Evolutionary conservation across 345 rosid genomes (phyloP).

Genomic region (Gossypium rotundifolium): DNA sequence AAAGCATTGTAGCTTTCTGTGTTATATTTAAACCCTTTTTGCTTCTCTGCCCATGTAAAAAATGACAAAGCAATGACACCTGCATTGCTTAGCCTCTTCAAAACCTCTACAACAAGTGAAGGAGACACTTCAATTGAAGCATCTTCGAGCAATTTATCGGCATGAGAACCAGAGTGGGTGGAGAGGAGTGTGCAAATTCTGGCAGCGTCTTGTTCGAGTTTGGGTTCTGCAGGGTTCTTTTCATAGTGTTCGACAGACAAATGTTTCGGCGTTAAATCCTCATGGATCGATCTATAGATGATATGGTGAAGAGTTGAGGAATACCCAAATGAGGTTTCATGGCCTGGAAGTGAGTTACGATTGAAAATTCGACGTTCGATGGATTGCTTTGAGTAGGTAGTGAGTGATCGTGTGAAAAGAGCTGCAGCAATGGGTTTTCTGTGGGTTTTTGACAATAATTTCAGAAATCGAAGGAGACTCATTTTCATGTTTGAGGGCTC

Average conservation of each 20-base stretch:
- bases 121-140: conserved; percentile 48
- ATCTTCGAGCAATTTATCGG: conserved; percentile 32
- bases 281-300: conserved; percentile 21
- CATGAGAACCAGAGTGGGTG: conserved; percentile 19
- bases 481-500: conserved; percentile 13
- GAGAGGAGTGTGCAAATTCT: conserved; percentile 49
- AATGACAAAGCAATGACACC: conserved; percentile 40
- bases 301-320: conserved; percentile 14
- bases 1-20: conserved; percentile 60
- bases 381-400: not conserved
- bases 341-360: conserved; percentile 12
- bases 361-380: conserved; percentile 6
- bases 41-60: conserved; percentile 76
- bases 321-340: not conserved
- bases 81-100: conserved; percentile 71
- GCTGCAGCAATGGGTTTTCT: conserved; percentile 6
- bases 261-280: conserved; percentile 12
- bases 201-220: conserved; percentile 35
- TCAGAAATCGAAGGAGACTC: conserved; percentile 26
- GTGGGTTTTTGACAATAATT: conserved; percentile 13
- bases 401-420: not conserved
- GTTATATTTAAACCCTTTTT: conserved; percentile 44
- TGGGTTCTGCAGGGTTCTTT: conserved; percentile 22
- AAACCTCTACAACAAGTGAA: conserved; percentile 41
- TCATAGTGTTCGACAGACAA: not conserved